These are phyloP conservation scores for Limtongia smithiae DNA, from an alignment of 805 yeast species.

Conservation along the genomic window DNA sequence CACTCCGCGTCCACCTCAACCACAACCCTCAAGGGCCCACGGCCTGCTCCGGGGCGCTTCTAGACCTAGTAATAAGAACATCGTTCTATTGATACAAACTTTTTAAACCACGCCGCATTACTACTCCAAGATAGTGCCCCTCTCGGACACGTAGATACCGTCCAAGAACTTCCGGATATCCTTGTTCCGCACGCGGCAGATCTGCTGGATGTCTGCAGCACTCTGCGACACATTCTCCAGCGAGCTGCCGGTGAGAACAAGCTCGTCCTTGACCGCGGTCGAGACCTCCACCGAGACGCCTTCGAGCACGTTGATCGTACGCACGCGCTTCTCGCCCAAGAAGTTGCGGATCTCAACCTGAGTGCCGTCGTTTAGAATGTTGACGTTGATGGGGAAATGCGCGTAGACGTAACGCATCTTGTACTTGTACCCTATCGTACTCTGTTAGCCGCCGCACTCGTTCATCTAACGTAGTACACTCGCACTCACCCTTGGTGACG, in stretches of 20 bases:
- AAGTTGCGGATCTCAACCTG: conserved; percentile 97
- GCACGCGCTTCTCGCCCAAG: conserved; percentile 98
- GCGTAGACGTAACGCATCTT: conserved; percentile 99
- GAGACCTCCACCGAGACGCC: conserved; percentile 88
- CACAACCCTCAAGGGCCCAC: too few relatives aligned
- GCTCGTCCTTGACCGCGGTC: conserved; percentile 87
- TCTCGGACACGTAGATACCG: conserved; percentile 98
- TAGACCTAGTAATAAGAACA: too few relatives aligned
- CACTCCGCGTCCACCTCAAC: neutral
- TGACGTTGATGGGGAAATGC: conserved; percentile 99
- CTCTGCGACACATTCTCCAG: conserved; percentile 96
- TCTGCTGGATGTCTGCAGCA: conserved; percentile 97
- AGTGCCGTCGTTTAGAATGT: conserved; percentile 74
- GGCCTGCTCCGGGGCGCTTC: too few relatives aligned
- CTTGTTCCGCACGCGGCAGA: conserved; percentile 98
- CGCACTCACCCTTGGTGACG: conserved; percentile 81
- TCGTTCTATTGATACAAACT: neutral
- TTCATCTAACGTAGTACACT: neutral
- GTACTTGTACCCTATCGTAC: conserved; percentile 64
- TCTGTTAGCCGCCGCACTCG: neutral
- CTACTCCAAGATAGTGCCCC: conserved; percentile 80
- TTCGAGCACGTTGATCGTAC: conserved; percentile 78
- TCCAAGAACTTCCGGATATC: conserved; percentile 99
- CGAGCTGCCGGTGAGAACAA: conserved; percentile 89
- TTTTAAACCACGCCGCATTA: neutral